These are phyloP conservation scores for Suhomyces ambrosiae DNA, from an alignment of 1,139 yeast genomes.

Conservation along the genomic window DNA sequence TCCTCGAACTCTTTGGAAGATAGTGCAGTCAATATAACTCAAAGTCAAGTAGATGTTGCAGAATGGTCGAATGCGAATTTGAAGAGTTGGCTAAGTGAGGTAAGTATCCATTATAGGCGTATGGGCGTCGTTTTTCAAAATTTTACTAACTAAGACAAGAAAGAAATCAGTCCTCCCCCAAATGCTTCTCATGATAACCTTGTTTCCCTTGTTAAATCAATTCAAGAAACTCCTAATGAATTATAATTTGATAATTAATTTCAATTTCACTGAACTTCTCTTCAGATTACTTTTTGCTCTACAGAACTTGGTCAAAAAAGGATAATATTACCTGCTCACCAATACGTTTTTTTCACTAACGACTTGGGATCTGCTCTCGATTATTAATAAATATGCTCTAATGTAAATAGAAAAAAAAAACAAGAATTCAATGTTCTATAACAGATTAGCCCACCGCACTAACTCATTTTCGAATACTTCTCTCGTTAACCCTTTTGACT, in stretches of 20 bases:
- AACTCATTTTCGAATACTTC: conserved; percentile 48
- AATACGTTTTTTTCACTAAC: neutral
- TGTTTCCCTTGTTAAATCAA: conserved; percentile 50
- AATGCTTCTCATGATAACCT: conserved; percentile 50
- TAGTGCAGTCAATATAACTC: conserved; percentile 11
- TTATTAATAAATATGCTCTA: neutral
- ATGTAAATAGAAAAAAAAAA: neutral
- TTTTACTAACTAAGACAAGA: conserved; percentile 41
- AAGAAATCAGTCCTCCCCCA: conserved; percentile 51
- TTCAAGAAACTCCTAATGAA: conserved; percentile 33
- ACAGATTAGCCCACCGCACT: conserved; percentile 34
- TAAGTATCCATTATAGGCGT: conserved; percentile 24
- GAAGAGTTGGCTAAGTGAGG: conserved; percentile 37
- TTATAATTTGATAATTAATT: conserved; percentile 21
- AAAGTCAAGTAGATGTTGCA: conserved; percentile 30
- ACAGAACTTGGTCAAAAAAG: neutral
- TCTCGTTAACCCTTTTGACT: conserved; percentile 52
- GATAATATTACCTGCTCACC: no score
- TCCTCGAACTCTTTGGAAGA: conserved; percentile 9
- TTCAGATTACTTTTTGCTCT: conserved; percentile 7
- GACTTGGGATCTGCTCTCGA: neutral
- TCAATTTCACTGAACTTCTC: conserved; percentile 26
- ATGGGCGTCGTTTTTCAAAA: neutral
- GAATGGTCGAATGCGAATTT: conserved; percentile 46
- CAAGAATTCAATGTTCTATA: neutral